Percentiles rank a stretch among this genome's conserved stretches.
Evolutionary conservation across 164 flowering plant genomes (phyloP).

Genomic region (Kalanchoe fedtschenkoi): DNA sequence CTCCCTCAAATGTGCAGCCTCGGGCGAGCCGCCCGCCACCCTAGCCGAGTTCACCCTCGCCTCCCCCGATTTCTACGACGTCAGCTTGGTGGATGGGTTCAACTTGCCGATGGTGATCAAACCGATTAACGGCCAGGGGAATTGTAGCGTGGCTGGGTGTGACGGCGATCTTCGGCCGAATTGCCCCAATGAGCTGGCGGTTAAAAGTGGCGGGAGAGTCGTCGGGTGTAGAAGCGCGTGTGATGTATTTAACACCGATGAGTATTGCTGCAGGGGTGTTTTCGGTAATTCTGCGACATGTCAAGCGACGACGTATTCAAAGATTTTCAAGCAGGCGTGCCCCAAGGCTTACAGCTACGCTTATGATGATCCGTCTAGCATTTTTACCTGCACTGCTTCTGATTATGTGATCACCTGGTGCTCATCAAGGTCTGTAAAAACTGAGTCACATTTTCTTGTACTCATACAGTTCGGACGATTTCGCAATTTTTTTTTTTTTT

Average conservation of each 20-base stretch:
- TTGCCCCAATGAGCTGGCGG: conserved; percentile 71
- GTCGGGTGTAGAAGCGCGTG: conserved; percentile 82
- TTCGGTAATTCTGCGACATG: conserved; percentile 52
- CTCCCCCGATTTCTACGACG: conserved; percentile 61
- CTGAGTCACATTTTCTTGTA: background rate
- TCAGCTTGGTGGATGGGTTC: conserved; percentile 91
- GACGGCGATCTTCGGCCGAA: conserved; percentile 40
- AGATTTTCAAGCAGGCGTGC: conserved; percentile 65
- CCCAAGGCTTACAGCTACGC: conserved; percentile 88
- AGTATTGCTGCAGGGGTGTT: conserved; percentile 70
- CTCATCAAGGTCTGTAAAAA: conserved; percentile 41
- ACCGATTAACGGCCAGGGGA: conserved; percentile 40
- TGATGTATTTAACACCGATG: conserved; percentile 70
- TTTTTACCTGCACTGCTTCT: conserved; percentile 59
- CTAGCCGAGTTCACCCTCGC: conserved; percentile 89
- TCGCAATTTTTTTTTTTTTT: background rate
- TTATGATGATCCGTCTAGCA: conserved; percentile 79
- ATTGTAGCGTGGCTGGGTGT: conserved; percentile 70
- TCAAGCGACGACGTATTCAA: conserved; percentile 64
- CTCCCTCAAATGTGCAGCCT: conserved; percentile 45
- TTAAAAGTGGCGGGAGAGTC: conserved; percentile 30
- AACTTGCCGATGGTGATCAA: conserved; percentile 54
- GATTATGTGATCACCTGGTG: conserved; percentile 76
- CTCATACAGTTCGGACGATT: background rate
- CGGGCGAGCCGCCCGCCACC: conserved; percentile 67